Evolutionary conservation across 1,139 yeast species (phyloP).

Genomic region (Magnusiomyces tetraspermus): DNA sequence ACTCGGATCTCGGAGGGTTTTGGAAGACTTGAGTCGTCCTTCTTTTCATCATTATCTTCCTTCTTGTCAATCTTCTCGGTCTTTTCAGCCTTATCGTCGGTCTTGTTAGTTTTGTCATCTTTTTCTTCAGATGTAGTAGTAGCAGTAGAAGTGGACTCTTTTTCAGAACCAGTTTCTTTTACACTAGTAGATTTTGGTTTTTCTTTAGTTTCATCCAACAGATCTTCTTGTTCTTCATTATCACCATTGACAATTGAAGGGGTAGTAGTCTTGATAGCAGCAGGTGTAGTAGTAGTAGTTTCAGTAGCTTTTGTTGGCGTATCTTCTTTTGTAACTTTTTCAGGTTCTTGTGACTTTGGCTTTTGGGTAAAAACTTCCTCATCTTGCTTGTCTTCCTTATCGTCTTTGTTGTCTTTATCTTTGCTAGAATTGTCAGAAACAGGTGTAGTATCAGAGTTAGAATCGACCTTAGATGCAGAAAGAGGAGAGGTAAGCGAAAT

Average conservation of each 20-base stretch:
- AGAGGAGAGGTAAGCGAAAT: background rate
- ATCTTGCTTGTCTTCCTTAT: too few relatives aligned
- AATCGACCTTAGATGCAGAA: too few relatives aligned
- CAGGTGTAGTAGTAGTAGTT: background rate
- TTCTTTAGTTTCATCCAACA: too few relatives aligned
- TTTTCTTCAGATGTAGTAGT: too few relatives aligned
- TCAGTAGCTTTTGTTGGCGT: background rate
- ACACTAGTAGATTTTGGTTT: too few relatives aligned
- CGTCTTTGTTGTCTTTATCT: too few relatives aligned
- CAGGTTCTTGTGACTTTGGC: too few relatives aligned
- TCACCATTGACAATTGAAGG: background rate
- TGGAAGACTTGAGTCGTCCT: constrained; percentile 7
- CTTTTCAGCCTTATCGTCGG: background rate
- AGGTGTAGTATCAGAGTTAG: too few relatives aligned
- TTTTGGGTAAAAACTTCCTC: too few relatives aligned
- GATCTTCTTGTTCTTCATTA: background rate
- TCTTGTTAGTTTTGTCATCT: background rate
- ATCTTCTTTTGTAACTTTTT: too few relatives aligned
- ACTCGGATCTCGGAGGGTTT: background rate
- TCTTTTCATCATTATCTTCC: constrained; percentile 6
- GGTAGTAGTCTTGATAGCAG: background rate
- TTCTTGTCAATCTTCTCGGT: background rate
- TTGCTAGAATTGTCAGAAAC: too few relatives aligned
- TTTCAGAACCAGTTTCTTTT: background rate
- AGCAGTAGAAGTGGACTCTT: background rate